Percentiles rank a stretch among this genome's conserved stretches.
These are phyloP conservation scores for Xylariomycetidae sp. DNA, from an alignment of 2,329 filamentous ascomycete species.

Conservation along the genomic window DNA sequence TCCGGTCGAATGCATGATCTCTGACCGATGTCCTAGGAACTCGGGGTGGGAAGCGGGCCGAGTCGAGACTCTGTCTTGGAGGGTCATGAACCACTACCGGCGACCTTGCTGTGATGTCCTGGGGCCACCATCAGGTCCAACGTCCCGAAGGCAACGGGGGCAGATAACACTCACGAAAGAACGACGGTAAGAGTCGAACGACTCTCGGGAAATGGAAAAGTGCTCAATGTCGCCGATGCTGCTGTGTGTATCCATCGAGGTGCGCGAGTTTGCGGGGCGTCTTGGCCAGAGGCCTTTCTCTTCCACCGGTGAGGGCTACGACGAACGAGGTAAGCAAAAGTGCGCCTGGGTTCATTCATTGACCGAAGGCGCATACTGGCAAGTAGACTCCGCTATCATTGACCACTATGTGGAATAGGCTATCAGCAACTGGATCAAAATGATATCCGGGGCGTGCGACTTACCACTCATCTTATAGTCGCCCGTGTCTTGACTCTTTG, in stretches of 20 bases:
- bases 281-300: conserved; percentile 75
- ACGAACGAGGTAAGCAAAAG: conserved; percentile 22
- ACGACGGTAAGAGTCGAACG: conserved; percentile 92
- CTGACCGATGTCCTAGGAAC: conserved; percentile 58
- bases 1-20: conserved; percentile 52
- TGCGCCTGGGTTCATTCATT: conserved; percentile 1
- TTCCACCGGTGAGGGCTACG: conserved; percentile 80
- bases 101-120: conserved; percentile 85
- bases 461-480: conserved; percentile 80
- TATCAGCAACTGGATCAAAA: too few relatives aligned
- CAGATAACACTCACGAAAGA: conserved; percentile 69
- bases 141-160: not conserved
- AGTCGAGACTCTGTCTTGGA: conserved; percentile 77
- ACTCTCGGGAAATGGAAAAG: conserved; percentile 93
- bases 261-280: conserved; percentile 45
- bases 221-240: conserved; percentile 80
- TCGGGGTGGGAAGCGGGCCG: conserved; percentile 59
- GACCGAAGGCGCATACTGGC: conserved; percentile 62
- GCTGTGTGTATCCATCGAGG: conserved; percentile 48
- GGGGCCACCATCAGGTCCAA: conserved; percentile 3
- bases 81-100: conserved; percentile 60
- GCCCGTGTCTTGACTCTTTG: conserved; percentile 57
- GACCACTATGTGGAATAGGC: conserved; percentile 79
- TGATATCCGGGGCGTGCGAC: too few relatives aligned
- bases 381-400: conserved; percentile 94